phyloP scores from a whole-genome alignment of 176 grass and related monocot species.

The Musa beccarii region DNA sequence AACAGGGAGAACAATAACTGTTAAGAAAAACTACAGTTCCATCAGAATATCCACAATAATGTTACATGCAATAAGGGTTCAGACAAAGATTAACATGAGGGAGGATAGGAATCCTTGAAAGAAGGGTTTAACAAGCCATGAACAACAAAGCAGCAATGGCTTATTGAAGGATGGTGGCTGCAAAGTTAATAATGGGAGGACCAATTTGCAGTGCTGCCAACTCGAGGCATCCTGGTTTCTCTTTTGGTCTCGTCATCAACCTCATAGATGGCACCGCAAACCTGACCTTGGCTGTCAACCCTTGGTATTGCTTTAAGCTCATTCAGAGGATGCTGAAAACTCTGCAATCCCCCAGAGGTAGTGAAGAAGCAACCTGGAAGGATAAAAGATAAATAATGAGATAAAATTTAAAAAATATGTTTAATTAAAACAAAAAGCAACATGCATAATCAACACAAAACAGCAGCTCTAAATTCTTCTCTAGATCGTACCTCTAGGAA shows the following conservation, averaged over 20 bases:
- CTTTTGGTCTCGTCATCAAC: conserved; percentile 77
- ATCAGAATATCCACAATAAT: no score
- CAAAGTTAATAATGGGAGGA: conserved; percentile 42
- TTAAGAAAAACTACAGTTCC: no score
- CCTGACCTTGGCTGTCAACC: conserved; percentile 79
- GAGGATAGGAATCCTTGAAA: no score
- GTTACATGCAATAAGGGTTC: no score
- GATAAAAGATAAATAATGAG: neutral
- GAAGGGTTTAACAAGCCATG: no score
- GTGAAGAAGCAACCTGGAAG: conserved; percentile 85
- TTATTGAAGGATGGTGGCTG: no score
- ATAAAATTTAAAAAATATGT: no score
- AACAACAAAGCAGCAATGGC: no score
- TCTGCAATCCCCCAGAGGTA: conserved; percentile 70
- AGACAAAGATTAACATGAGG: neutral
- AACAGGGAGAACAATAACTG: no score
- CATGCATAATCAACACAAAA: no score
- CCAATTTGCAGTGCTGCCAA: conserved; percentile 76
- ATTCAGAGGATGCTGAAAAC: conserved; percentile 76
- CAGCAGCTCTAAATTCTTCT: no score
- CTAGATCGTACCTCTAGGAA: conserved; percentile 16
- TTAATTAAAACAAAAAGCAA: no score
- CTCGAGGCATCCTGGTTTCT: conserved; percentile 60
- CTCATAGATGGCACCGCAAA: conserved; percentile 72
- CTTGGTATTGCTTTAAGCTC: conserved; percentile 73